Percentiles rank a stretch among this genome's conserved stretches.
Conservation (phyloP, 768 basidiomycete genomes). For the Hebeloma cylindrosporum region DNA sequence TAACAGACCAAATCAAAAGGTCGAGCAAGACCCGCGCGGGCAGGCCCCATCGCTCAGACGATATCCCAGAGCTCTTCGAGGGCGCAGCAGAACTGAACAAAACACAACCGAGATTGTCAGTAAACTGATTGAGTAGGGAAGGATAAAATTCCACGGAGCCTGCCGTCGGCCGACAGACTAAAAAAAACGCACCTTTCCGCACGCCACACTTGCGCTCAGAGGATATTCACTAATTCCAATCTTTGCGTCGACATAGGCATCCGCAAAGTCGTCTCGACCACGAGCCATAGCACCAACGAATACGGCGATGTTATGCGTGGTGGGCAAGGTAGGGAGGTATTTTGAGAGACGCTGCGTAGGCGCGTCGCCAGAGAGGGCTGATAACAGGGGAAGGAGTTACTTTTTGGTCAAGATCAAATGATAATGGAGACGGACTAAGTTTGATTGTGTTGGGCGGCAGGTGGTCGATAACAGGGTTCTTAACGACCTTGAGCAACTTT, state of each 20-base stretch:
- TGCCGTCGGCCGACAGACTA: not conserved
- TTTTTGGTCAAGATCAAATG: not conserved
- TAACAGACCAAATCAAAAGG: slow-evolving; percentile 7
- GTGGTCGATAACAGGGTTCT: slow-evolving; percentile 96
- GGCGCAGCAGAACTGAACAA: slow-evolving; percentile 77
- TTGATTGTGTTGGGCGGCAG: slow-evolving; percentile 95
- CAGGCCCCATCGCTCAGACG: slow-evolving; percentile 43
- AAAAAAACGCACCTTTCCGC: slow-evolving; percentile 78
- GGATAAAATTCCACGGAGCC: not conserved
- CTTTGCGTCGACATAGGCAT: slow-evolving; percentile 92
- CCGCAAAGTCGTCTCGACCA: slow-evolving; percentile 95
- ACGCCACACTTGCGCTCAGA: slow-evolving; percentile 90
- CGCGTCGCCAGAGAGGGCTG: slow-evolving; percentile 92
- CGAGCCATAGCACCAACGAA: slow-evolving; percentile 99
- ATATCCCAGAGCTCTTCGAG: slow-evolving; percentile 96
- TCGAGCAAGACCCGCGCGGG: slow-evolving; percentile 9
- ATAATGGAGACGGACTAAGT: slow-evolving; percentile 65
- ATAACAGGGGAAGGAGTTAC: slow-evolving; percentile 6
- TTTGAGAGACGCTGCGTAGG: slow-evolving; percentile 76
- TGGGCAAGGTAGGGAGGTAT: slow-evolving; percentile 83
- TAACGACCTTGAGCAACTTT: slow-evolving; percentile 95
- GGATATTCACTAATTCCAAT: slow-evolving; percentile 95
- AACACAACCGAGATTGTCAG: slow-evolving; percentile 3
- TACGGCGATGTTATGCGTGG: slow-evolving; percentile 87
- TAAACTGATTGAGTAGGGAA: not conserved